These are phyloP conservation scores for Acephala macrosclerotiorum DNA, from an alignment of 2,329 filamentous ascomycete genomes.

Conservation along the genomic window DNA sequence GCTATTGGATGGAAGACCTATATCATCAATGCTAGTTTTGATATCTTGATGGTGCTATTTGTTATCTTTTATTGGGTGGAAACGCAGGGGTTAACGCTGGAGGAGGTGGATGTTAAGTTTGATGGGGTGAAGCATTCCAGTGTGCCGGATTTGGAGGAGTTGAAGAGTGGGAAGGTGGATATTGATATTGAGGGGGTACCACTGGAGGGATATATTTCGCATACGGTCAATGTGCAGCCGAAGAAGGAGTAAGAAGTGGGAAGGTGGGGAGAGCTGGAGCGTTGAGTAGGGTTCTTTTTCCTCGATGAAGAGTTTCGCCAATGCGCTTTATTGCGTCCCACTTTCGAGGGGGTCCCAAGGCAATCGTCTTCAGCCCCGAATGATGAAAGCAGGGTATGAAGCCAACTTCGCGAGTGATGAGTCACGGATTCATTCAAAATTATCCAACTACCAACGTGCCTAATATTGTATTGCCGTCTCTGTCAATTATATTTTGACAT, in stretches of 20 bases:
- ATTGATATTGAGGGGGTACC: background rate
- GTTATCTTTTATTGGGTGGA: slow-evolving; percentile 50
- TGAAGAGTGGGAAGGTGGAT: slow-evolving; percentile 17
- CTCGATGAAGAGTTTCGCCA: too few species aligned
- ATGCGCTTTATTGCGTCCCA: too few species aligned
- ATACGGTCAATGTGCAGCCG: background rate
- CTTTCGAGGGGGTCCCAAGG: too few species aligned
- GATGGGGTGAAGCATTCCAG: slow-evolving; percentile 44
- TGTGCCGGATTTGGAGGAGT: slow-evolving; percentile 23
- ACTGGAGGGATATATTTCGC: background rate
- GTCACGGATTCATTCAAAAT: too few species aligned
- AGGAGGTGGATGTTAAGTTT: slow-evolving; percentile 47
- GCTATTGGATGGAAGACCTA: slow-evolving; percentile 36
- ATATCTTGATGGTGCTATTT: slow-evolving; percentile 51
- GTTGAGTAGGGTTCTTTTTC: background rate
- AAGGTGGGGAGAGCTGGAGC: background rate
- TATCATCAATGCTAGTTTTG: slow-evolving; percentile 30
- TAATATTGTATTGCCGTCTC: too few species aligned
- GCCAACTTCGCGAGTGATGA: too few species aligned
- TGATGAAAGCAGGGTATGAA: too few species aligned
- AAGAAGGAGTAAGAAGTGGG: slow-evolving; percentile 1
- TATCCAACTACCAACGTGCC: too few species aligned
- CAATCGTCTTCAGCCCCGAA: too few species aligned
- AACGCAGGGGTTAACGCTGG: slow-evolving; percentile 48
- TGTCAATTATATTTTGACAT: too few species aligned